phyloP scores from a whole-genome alignment of 306 rosid genomes.

The Mimosa bimucronata region DNA sequence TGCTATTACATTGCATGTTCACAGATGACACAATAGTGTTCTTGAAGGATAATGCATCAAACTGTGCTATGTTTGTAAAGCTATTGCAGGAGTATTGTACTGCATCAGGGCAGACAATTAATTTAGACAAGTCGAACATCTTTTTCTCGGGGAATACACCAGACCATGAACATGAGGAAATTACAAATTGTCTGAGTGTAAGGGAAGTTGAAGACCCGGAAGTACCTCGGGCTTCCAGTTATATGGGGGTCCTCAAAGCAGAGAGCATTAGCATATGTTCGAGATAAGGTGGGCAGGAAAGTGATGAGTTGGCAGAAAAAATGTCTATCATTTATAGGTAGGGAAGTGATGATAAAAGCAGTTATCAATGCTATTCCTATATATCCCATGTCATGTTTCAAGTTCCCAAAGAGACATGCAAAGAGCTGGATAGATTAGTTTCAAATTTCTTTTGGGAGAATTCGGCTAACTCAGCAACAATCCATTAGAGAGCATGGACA shows the following conservation, averaged over 20 bases:
- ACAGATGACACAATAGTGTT: no score
- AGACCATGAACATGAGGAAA: no score
- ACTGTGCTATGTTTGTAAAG: no score
- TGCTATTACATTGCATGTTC: no score
- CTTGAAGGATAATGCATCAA: no score
- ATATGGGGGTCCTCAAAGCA: neutral
- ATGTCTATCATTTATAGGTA: neutral
- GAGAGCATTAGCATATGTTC: neutral
- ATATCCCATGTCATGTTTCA: neutral
- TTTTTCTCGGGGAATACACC: no score
- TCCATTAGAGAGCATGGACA: no score
- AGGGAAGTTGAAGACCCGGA: neutral
- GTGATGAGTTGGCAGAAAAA: neutral
- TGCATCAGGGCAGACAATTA: no score
- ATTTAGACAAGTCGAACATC: no score
- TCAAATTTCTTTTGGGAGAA: neutral
- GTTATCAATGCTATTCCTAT: neutral
- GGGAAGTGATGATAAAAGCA: neutral
- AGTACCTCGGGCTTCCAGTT: neutral
- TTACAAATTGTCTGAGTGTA: neutral
- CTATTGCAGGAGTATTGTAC: no score
- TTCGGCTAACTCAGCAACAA: no score
- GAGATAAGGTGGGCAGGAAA: no score
- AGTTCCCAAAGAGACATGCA: neutral
- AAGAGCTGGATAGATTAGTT: neutral